Percentiles rank a stretch among this genome's conserved stretches.
Evolutionary conservation across 176 grass and related monocot genomes (phyloP).

Genomic region (Ananas comosus): DNA sequence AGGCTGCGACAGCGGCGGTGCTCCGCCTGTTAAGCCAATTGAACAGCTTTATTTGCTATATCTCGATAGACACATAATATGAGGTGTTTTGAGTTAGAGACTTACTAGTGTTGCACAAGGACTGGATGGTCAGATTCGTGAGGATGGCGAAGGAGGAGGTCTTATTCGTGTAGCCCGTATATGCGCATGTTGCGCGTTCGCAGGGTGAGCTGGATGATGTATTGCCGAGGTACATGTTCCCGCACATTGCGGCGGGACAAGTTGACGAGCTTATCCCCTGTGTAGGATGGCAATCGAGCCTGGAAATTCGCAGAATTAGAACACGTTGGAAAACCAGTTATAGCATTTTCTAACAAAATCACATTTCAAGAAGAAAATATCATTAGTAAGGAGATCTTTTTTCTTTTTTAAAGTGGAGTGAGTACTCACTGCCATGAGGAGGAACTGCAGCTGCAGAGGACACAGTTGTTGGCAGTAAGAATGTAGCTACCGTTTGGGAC

Average conservation of each 20-base stretch:
- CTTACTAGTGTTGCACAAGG: conserved; percentile 56
- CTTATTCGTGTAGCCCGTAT: conserved; percentile 68
- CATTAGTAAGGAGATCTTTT: neutral
- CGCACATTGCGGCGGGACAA: conserved; percentile 62
- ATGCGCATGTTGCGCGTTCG: conserved; percentile 44
- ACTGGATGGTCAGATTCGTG: conserved; percentile 45
- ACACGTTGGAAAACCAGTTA: too few species aligned
- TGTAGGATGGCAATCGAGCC: conserved; percentile 57
- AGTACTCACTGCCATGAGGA: conserved; percentile 34
- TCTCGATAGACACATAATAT: neutral
- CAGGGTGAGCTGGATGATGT: conserved; percentile 44
- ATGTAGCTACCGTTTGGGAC: conserved; percentile 34
- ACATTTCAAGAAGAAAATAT: neutral
- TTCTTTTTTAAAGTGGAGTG: neutral
- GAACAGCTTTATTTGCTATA: neutral
- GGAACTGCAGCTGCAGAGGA: conserved; percentile 57
- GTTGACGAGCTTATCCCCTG: conserved; percentile 46
- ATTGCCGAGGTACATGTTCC: conserved; percentile 58
- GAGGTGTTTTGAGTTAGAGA: neutral
- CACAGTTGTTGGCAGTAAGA: conserved; percentile 36
- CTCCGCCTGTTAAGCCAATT: conserved; percentile 27
- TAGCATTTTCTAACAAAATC: neutral
- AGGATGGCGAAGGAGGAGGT: conserved; percentile 59
- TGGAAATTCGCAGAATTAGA: conserved; percentile 15
- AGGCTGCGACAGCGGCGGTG: conserved; percentile 44